Evolutionary conservation across 2,329 filamentous ascomycete genomes (phyloP).

Genomic region (Diaporthe velutina): DNA sequence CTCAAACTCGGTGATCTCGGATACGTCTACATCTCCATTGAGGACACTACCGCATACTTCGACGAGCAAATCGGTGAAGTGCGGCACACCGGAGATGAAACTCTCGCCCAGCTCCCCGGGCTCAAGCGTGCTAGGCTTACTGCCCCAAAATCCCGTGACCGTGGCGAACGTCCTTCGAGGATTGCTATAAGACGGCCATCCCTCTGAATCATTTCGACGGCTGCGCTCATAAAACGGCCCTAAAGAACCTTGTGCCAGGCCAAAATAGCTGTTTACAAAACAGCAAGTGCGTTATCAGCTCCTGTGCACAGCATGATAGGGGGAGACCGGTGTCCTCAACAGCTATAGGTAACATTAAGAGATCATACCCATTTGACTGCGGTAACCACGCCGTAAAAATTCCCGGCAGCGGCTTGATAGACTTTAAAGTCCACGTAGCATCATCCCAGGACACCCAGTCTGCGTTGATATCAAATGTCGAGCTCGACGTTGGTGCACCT

Average conservation of each 20-base stretch:
- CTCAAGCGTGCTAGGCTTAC: conserved; percentile 33
- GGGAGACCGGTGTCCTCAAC: conserved; percentile 2
- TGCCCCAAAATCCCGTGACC: conserved; percentile 39
- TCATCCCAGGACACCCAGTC: conserved; percentile 39
- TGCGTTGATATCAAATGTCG: conserved; percentile 34
- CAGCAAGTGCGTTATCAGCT: conserved; percentile 16
- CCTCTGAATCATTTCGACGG: conserved; percentile 36
- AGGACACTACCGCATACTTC: conserved; percentile 32
- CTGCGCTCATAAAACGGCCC: conserved; percentile 37
- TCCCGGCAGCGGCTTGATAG: conserved; percentile 37
- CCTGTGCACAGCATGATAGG: not conserved
- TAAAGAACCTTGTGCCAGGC: conserved; percentile 37
- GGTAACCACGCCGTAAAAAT: conserved; percentile 37
- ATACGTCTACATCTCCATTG: conserved; percentile 21
- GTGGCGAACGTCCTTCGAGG: conserved; percentile 38
- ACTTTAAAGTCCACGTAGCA: conserved; percentile 36
- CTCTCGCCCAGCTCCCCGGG: conserved; percentile 35
- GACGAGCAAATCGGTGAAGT: conserved; percentile 37
- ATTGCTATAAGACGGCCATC: conserved; percentile 35
- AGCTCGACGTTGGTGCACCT: conserved; percentile 29
- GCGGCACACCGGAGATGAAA: conserved; percentile 37
- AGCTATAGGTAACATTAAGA: not conserved
- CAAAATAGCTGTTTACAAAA: conserved; percentile 34
- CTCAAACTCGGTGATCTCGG: conserved; percentile 35
- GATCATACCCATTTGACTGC: conserved; percentile 37